Percentiles rank a stretch among this genome's conserved stretches.
Evolutionary conservation across 2,329 filamentous ascomycete species (phyloP).

Genomic region (Ophiosphaerella korrae): DNA sequence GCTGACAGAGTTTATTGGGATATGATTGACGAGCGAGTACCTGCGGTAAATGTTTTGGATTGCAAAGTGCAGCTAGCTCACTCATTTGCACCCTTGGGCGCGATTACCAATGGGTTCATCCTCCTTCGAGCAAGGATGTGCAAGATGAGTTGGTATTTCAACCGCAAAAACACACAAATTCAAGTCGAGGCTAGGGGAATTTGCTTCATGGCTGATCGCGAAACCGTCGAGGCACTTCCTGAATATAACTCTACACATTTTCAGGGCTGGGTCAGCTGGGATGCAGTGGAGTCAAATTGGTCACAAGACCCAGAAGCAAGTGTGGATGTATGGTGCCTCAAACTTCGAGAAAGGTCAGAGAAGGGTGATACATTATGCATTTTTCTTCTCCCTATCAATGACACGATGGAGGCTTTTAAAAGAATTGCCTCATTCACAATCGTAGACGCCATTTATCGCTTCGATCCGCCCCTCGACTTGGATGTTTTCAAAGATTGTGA

Average conservation of each 20-base stretch:
- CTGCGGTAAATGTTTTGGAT: not conserved
- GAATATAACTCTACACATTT: not conserved
- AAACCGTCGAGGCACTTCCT: not conserved
- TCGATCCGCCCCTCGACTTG: not conserved
- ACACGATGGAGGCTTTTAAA: not conserved
- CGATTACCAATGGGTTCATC: not conserved
- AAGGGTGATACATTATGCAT: not conserved
- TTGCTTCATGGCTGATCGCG: not conserved
- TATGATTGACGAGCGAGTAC: not conserved
- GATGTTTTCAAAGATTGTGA: not conserved
- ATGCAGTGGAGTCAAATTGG: not conserved
- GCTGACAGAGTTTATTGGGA: not conserved
- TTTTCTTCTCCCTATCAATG: not conserved
- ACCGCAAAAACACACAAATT: not conserved
- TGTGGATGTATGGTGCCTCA: conserved; percentile 1
- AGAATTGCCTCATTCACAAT: not conserved
- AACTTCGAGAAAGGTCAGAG: not conserved
- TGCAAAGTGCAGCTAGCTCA: not conserved
- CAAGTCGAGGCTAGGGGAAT: not conserved
- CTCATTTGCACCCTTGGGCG: not conserved
- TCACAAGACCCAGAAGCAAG: not conserved
- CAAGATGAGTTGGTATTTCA: conserved; percentile 1
- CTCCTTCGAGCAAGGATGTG: not conserved
- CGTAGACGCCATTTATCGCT: not conserved
- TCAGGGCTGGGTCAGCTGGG: not conserved